phyloP scores from a whole-genome alignment of 805 yeast species.

The Isabelozyma gotoi region DNA sequence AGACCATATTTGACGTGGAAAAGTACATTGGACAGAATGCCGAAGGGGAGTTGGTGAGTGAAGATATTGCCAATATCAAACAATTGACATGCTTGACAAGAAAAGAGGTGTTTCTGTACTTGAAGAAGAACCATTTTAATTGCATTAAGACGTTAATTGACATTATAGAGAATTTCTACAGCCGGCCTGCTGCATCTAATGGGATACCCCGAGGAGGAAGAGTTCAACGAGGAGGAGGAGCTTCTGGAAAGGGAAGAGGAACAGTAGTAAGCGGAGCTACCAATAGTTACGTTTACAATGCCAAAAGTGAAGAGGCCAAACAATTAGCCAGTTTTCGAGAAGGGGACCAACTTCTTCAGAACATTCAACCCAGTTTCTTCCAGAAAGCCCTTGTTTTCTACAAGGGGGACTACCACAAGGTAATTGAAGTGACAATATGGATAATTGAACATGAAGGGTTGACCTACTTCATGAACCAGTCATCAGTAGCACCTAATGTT shows the following conservation, averaged over 20 bases:
- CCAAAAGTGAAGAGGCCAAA: slow-evolving; percentile 20
- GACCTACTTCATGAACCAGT: slow-evolving; percentile 20
- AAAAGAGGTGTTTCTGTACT: slow-evolving; percentile 10
- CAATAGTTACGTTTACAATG: slow-evolving; percentile 12
- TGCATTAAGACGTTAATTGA: slow-evolving; percentile 34
- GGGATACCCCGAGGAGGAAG: slow-evolving; percentile 22
- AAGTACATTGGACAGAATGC: neutral
- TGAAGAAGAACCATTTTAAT: slow-evolving; percentile 26
- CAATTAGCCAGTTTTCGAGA: slow-evolving; percentile 23
- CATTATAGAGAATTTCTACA: slow-evolving; percentile 19
- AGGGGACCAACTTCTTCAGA: slow-evolving; percentile 16
- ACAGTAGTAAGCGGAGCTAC: neutral
- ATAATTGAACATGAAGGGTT: slow-evolving; percentile 28
- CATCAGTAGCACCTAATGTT: neutral
- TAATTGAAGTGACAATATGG: slow-evolving; percentile 32
- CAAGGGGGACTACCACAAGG: slow-evolving; percentile 42
- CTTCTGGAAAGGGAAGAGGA: neutral
- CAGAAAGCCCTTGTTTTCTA: slow-evolving; percentile 39
- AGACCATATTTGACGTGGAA: neutral
- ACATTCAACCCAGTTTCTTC: slow-evolving; percentile 43
- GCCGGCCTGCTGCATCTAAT: neutral
- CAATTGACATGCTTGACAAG: neutral
- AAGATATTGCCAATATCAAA: neutral
- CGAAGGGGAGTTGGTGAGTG: neutral
- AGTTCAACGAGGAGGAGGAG: slow-evolving; percentile 30